Evolutionary conservation across 78 protist genomes (phyloP).

Genomic region (Dictyostelium intermedium): DNA sequence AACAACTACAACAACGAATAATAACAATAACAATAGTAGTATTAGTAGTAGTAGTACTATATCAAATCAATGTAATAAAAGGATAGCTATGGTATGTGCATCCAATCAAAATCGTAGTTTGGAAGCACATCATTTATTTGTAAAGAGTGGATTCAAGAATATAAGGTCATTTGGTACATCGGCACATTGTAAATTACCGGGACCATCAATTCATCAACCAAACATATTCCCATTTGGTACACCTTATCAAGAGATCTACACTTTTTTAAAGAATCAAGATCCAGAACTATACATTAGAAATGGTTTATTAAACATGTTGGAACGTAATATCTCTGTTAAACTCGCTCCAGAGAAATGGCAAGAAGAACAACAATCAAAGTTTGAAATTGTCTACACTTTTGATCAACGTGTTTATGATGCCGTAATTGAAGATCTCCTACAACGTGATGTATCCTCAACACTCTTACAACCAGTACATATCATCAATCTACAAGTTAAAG

Average conservation of each 20-base stretch:
- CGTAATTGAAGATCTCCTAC: constrained; percentile 69
- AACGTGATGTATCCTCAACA: constrained; percentile 10
- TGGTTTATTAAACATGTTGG: constrained; percentile 89
- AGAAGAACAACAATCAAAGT: constrained; percentile 30
- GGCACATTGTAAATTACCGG: constrained; percentile 76
- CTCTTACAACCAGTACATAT: constrained; percentile 58
- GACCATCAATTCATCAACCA: constrained; percentile 76
- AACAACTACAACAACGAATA: not conserved
- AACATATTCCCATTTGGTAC: constrained; percentile 86
- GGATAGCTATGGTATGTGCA: constrained; percentile 86
- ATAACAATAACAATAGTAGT: no score
- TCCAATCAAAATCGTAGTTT: constrained; percentile 80
- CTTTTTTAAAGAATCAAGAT: constrained; percentile 38
- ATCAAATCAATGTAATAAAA: not conserved
- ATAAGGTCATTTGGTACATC: constrained; percentile 85
- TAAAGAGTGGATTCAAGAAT: constrained; percentile 9
- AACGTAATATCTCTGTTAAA: constrained; percentile 79
- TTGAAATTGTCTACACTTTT: constrained; percentile 76
- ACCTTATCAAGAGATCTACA: constrained; percentile 71
- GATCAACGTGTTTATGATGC: constrained; percentile 77
- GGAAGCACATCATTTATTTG: constrained; percentile 78
- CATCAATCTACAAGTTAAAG: constrained; percentile 76
- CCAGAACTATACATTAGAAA: constrained; percentile 70
- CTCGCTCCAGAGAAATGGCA: constrained; percentile 87
- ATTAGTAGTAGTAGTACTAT: not conserved